Evolutionary conservation across 345 rosid genomes (phyloP), one percentile per base, ranked within the genome.

Genomic region (Eutrema japonicum): DNA sequence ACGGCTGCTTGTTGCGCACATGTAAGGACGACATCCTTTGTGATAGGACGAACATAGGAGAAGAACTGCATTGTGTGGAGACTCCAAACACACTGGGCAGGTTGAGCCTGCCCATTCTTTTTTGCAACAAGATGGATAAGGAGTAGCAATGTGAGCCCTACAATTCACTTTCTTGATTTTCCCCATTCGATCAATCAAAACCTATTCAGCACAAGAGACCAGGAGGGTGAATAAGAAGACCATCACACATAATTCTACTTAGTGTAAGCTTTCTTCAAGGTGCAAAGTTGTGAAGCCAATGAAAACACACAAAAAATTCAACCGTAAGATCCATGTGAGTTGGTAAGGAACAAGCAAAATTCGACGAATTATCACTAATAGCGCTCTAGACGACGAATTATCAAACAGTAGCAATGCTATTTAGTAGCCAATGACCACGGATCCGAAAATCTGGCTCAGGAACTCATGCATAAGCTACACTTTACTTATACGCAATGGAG

Each of bases 11-110:
- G 98, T 94, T 18, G 94, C 92, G 73, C 98, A 94, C 93, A 94
- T 94, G 75, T 94, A 94, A 30, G 91, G 93, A 45, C 92, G 96
- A 16, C 98, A 94, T 11, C 98, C 97, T 70, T 91, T 88, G 77
- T 86, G 81, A 51, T 89, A 85, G 0, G 98, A 91, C 43, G 95
- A 89, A 72, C 96, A 88, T 10, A 89, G 83, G 11, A 94, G 89
- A 27, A 91, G 93, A 29, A 88, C 95, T 8, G 98, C 93, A 62
- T 89, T 89, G 85, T 89, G 97, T 37, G 98, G 96, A 69, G 67
- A 84, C 80, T 91, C 97, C 70, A 89, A 79, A 78, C 93, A 91
- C 47, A 94, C 90, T 0, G 95, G 83, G 53, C 96, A 94, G 7
- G 81, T 79, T 54, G 88, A 83, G 61, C 83, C 72, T 52, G 85